Percentiles rank a stretch among this genome's conserved stretches.
These are phyloP conservation scores for Penicillium silybi DNA, from an alignment of 495 filamentous ascomycete species.

Conservation along the genomic window DNA sequence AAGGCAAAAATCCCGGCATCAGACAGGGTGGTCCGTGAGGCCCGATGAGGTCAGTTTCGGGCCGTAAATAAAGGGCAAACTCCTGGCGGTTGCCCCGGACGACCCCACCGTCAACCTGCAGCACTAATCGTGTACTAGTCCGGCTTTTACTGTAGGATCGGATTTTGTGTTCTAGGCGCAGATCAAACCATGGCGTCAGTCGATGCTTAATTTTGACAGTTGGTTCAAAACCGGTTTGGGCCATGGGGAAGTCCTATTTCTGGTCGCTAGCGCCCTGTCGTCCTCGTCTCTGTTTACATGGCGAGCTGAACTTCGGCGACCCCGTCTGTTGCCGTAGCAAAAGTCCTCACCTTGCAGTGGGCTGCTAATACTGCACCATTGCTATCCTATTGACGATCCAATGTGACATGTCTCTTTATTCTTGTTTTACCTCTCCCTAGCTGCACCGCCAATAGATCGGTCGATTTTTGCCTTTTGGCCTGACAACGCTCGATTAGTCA, in stretches of 20 bases:
- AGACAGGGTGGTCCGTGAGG: conserved; percentile 21
- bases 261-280: neutral
- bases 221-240: conserved; percentile 11
- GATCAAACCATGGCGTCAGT: conserved; percentile 9
- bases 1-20: conserved; percentile 1
- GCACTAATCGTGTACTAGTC: neutral
- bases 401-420: neutral
- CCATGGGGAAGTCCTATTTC: neutral
- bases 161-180: neutral
- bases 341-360: neutral
- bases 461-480: neutral
- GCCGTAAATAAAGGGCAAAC: conserved; percentile 14
- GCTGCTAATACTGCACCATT: neutral
- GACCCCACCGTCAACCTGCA: conserved; percentile 9
- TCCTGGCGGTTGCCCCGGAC: conserved; percentile 23
- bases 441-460: neutral
- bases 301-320: neutral
- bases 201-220: conserved; percentile 11
- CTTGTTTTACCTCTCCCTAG: neutral
- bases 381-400: neutral
- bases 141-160: neutral
- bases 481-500: neutral
- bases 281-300: neutral
- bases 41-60: conserved; percentile 25
- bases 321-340: conserved; percentile 4